Evolutionary conservation across 495 filamentous ascomycete genomes (phyloP), one percentile per base, ranked within the genome.

Genomic region (Niebla homalea): DNA sequence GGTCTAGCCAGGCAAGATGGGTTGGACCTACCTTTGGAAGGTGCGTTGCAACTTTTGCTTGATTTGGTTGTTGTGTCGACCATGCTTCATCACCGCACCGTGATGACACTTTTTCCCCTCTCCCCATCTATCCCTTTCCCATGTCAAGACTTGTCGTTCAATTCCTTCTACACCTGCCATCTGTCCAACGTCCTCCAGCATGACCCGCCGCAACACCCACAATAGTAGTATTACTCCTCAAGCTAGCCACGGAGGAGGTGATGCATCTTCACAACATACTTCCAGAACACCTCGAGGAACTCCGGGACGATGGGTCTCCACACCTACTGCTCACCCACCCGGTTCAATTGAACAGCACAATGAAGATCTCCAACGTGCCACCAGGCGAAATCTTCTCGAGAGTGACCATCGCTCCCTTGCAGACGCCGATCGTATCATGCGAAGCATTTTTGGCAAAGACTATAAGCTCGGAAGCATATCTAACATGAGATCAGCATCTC

Each of bases 1-100:
- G 75, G 75, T 36, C 22, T 80, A n/a, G 67, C 74, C 11, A 78
- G 83, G 38, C 83, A 89, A 56, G 81, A 82, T 62, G 82, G 80
- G 35, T 70, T 68, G 23, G 70, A 73, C 43, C 64, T 67, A 12
- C 71, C 71, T 50, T 51, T 67, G 39, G 81, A 79, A 62, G 81
- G 83, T 87, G 65, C 66, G 80, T 75, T 56, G 22, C 41, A 11
- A 16, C n/a, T 46, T 29, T 46, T n/a, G 8, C 29, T 32, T 32
- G 12, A 32, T 8, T 8, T 1, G 26, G 26, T 4, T 11, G 26
- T 4, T 11, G 26, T 32, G 26, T 32, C 26, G 3, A 32, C 2
- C 4, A 11, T 2, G 10, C 25, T 38, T 16, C 18, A 16, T 46
- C 18, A 22, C 7, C 23, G n/a, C 5, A 3, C 18, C 10, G 19